Base-by-base conservation (phyloP, 164 flowering plant species). In the Chloranthus sessilifolius region DNA sequence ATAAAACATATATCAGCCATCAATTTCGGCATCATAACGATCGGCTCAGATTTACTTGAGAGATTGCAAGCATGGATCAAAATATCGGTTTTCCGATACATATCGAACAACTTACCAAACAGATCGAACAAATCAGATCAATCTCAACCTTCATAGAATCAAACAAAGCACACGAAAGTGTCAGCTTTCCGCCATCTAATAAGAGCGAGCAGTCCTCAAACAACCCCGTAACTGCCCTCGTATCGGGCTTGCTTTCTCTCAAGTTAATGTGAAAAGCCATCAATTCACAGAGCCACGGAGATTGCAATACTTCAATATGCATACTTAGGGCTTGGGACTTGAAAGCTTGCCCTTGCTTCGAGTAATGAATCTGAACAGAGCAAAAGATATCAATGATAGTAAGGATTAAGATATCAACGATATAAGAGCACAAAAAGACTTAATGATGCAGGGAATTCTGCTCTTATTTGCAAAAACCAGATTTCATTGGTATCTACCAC, bases 241-340 rank as follows among this genome's bases (percentile, higher is more conserved):
- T 49, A 0, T 60, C 68, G 17, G 34, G 56, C 54, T 77, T 73
- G 5, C 67, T 64, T 44, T 74, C 81, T 59, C 77, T 70, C 64
- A 78, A 26, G 60, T 91, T 88, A 43, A 91, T 77, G 66, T 85
- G 95, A 44, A 88, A 85, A 43, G 96, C 96, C 73, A 91, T 79
- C 2, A 91, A 78, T 65, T 91, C 96, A 58, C 81, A 78, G 0
- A 91, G 82, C 98, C 98, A 91, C 1, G 98, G 98, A 2, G 95
- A 85, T 51, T 83, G 92, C 48, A 91, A 91, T 56, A 91, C 82
- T 71, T 83, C 98, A 39, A 82, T 65, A 53, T 83, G 89, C 92
- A 73, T 78, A 17, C 76, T 76, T 57, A 80, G 92, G 1, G 82
- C 88, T 57, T 77, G 82, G 23, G 95, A 85, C 68, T 66, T 88